phyloP scores from a whole-genome alignment of 495 filamentous ascomycete genomes.

The Pyronema domesticum region DNA sequence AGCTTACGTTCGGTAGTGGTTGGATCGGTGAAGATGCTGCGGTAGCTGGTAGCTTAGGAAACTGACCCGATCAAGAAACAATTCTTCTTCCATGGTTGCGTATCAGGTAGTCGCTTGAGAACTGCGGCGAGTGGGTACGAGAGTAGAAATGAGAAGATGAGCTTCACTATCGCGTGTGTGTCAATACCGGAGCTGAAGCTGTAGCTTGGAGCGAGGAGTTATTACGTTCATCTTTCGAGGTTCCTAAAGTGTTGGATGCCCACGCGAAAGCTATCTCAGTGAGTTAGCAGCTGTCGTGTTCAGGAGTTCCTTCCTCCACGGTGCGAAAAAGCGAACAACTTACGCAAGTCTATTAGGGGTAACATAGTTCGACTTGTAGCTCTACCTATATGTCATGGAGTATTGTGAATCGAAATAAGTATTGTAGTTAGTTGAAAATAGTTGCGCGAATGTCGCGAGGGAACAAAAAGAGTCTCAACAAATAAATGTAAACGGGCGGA shows the following conservation, averaged over 20 bases:
- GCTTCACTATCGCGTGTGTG: conserved; percentile 50
- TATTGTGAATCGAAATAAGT: no score
- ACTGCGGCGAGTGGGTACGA: conserved; percentile 84
- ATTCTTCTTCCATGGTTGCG: conserved; percentile 72
- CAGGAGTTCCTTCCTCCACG: conserved; percentile 3
- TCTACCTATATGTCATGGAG: not conserved
- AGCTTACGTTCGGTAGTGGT: not conserved
- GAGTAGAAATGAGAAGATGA: conserved; percentile 75
- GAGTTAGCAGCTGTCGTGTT: conserved; percentile 8
- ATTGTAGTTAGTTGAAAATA: no score
- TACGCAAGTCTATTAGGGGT: conserved; percentile 70
- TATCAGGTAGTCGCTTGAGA: conserved; percentile 80
- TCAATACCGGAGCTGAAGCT: conserved; percentile 6
- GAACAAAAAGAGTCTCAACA: no score
- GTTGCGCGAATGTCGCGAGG: no score
- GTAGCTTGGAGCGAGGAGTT: not conserved
- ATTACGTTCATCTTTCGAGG: conserved; percentile 71
- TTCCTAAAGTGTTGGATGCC: conserved; percentile 45
- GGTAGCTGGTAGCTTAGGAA: not conserved
- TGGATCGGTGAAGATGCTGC: not conserved
- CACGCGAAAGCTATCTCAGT: conserved; percentile 48
- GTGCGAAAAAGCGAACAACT: conserved; percentile 21
- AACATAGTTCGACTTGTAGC: conserved; percentile 39
- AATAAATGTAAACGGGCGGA: not conserved
- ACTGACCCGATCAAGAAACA: conserved; percentile 59